Evolutionary conservation across 2,329 filamentous ascomycete species (phyloP).

Genomic region (Sporothrix luriei): DNA sequence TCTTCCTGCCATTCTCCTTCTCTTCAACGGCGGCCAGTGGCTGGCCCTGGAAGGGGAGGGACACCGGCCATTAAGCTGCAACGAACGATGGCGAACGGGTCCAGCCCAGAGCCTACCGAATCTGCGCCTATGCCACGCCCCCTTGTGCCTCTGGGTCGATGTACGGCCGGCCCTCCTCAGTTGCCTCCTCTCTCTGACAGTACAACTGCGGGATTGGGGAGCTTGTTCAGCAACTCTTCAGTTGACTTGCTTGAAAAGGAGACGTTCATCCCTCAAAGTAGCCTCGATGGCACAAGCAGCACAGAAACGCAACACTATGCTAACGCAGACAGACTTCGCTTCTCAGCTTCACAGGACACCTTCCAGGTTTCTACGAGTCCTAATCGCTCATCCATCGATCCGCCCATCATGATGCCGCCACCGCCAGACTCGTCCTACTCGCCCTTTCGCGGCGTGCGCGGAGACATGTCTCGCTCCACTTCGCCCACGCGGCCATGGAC

Average conservation of each 20-base stretch:
- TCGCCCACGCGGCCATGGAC: constrained; percentile 65
- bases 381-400: constrained; percentile 53
- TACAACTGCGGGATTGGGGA: constrained; percentile 48
- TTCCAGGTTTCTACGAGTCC: constrained; percentile 20
- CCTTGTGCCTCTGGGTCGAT: background rate
- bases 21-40: constrained; percentile 13
- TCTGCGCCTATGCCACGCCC: constrained; percentile 43
- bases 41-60: constrained; percentile 36
- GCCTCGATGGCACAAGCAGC: background rate
- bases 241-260: background rate
- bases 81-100: constrained; percentile 44
- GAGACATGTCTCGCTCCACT: constrained; percentile 50
- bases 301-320: background rate
- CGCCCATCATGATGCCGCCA: constrained; percentile 56
- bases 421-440: constrained; percentile 64
- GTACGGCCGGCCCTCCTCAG: constrained; percentile 33
- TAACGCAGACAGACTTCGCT: constrained; percentile 31
- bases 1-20: background rate
- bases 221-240: constrained; percentile 44
- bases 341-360: constrained; percentile 30
- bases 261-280: background rate
- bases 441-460: constrained; percentile 41
- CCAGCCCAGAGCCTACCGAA: constrained; percentile 37
- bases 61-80: constrained; percentile 56
- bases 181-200: constrained; percentile 58